Percentiles rank a stretch among this genome's conserved stretches.
Evolutionary conservation across 257 asterid genomes (phyloP).

Genomic region (Solanum pimpinellifolium): DNA sequence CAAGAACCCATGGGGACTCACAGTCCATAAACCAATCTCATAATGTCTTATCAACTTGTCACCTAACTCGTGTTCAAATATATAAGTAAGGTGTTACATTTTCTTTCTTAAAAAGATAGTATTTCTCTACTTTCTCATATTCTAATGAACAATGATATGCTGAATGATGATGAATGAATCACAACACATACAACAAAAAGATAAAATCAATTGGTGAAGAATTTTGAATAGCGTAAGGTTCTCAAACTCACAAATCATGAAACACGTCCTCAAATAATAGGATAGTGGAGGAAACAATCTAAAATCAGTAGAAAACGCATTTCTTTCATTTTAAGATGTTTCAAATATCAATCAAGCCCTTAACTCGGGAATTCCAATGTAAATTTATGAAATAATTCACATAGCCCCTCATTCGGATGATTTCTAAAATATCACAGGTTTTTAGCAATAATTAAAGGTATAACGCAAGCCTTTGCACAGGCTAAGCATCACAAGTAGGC

Average conservation of each 20-base stretch:
- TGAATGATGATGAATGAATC: background rate
- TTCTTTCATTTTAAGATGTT: too few species aligned
- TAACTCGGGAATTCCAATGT: background rate
- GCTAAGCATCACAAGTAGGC: background rate
- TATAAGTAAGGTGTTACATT: background rate
- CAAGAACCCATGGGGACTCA: background rate
- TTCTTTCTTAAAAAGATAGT: background rate
- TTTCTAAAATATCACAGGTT: background rate
- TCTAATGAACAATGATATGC: background rate
- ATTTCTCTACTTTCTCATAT: background rate
- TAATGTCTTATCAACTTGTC: background rate
- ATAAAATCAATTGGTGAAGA: background rate
- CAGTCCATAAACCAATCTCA: background rate
- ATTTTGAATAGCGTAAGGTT: too few species aligned
- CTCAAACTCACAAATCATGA: background rate
- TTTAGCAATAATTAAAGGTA: background rate
- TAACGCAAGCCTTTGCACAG: background rate
- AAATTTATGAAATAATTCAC: background rate
- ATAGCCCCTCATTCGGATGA: background rate
- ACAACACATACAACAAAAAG: background rate
- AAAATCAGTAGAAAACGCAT: background rate
- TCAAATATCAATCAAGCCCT: background rate
- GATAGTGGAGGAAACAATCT: background rate
- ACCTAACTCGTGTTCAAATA: background rate
- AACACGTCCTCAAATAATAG: background rate